Base-by-base conservation (phyloP, 164 flowering plant species). In the Stephania cephalantha region DNA sequence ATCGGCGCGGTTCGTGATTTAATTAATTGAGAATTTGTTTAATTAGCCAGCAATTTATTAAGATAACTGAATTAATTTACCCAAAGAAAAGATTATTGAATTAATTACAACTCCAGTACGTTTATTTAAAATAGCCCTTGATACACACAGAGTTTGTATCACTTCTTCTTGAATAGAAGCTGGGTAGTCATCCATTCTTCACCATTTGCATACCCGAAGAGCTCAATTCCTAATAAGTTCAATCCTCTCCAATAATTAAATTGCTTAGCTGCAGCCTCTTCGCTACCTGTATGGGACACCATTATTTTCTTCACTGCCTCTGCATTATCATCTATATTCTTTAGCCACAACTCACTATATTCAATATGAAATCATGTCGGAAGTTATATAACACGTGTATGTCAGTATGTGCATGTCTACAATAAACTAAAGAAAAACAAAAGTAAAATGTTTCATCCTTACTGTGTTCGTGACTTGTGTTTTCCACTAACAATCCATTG, bases 401-500 rank as follows among this genome's bases (percentile, higher is more conserved):
- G 42, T 35, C 25, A 25, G 42, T 35, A 35, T 48, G 15, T 50
- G 15, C 0, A 50, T 25, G 25, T 25, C 25, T 25, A 25, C 25
- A 25, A 25, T 25, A 25, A 25, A 25, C 25, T 25, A 25, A 25
- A 25, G 25, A 25, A 25, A 25, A 35, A 35, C 42, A 35, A 35
- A 35, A 35, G 3, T 2, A 35, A 2, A 35, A 35, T 35, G 42
- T 35, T 35, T 35, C 15, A n/a, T 58, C 1, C 73, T 6, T 75
- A 79, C 81, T 46, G 42, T 45, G 73, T 68, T 9, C 78, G 76
- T 6, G 73, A 50, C 50, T 30, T 75, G 25, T 79, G 78, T 11
- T 75, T 79, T 45, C 81, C 81, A n/a, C 78, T 79, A 3, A 75
- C 30, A 46, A 35, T 72, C 81, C 81, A 79, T 44, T 79, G 81